Base-by-base conservation (phyloP, 495 filamentous ascomycete species). In the Penicillium roqueforti region DNA sequence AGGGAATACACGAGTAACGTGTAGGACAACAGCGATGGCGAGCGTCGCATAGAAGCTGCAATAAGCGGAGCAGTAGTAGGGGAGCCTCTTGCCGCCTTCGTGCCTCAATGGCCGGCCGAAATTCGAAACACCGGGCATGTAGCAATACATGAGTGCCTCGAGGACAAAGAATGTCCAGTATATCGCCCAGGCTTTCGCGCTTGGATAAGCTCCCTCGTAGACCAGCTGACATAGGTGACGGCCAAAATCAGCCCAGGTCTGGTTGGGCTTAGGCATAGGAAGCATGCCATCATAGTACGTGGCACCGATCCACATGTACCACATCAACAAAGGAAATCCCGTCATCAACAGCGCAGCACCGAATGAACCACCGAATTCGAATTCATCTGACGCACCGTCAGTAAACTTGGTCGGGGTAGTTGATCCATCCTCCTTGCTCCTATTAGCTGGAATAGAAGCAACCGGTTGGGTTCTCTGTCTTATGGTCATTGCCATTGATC, bases 261-360 rank as follows among this genome's bases (percentile, higher is more conserved):
- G 77, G 22, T 76, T 82, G 8, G 70, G 38, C 16, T 72, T 68
- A 11, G 84, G 90, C 29, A 74, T 64, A 11, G 92, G 93, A 14
- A 92, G 72, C 52, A 86, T 80, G 39, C 90, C 91, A 67, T 88
- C 76, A 69, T 96, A 97, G 71, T 90, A 89, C 8, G 84, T 90
- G 8, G 91, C 87, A 20, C 92, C 92, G 63, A 95, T 85, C 88
- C 89, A 97, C 89, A 97, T 92, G 74, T 96, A 97, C 77, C 86
- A 97, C 92, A 97, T 97, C 42, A 97, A 73, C 22, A 85, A 26
- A 14, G 92, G 92, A 69, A 96, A 97, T 44, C 83, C 86, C 50
- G 90, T 71, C 89, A 97, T 97, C 75, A 95, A 82, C 38, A 78
- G 73, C 20, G 67, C 66, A 22, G 87, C 83, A 41, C 92, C 92